Evolutionary conservation across 805 yeast genomes (phyloP).

Genomic region (Pichia exigua): DNA sequence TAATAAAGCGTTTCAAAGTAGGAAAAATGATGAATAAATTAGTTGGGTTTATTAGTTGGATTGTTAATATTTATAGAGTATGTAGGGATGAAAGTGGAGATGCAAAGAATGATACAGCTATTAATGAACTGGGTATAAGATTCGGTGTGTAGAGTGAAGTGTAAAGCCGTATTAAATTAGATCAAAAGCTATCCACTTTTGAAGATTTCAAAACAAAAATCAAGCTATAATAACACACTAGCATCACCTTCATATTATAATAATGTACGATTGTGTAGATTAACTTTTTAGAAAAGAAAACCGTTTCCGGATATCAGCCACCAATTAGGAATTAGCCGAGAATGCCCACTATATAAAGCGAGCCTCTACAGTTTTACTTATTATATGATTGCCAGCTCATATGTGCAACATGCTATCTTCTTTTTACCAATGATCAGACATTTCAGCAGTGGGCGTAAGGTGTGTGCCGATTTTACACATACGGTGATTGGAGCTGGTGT

Average conservation of each 20-base stretch:
- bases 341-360: no score
- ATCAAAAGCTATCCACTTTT: no score
- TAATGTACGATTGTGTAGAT: no score
- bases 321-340: no score
- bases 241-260: no score
- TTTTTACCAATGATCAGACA: background rate
- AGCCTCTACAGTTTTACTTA: no score
- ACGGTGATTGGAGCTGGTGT: conserved; percentile 17
- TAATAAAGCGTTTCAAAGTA: conserved; percentile 16
- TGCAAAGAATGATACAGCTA: conserved; percentile 5
- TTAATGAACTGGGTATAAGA: background rate
- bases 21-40: conserved; percentile 17
- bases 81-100: conserved; percentile 23
- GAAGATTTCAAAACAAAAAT: no score
- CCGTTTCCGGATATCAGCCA: no score
- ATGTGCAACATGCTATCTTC: no score
- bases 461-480: conserved; percentile 15
- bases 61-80: conserved; percentile 22
- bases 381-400: no score
- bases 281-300: no score
- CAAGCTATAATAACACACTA: no score
- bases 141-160: background rate
- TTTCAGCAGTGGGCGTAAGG: background rate
- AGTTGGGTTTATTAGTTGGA: conserved; percentile 25
- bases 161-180: background rate